Percentiles rank a stretch among this genome's conserved stretches.
These are phyloP conservation scores for Ceratocystis variospora DNA, from an alignment of 2,329 filamentous ascomycete genomes.

Conservation along the genomic window DNA sequence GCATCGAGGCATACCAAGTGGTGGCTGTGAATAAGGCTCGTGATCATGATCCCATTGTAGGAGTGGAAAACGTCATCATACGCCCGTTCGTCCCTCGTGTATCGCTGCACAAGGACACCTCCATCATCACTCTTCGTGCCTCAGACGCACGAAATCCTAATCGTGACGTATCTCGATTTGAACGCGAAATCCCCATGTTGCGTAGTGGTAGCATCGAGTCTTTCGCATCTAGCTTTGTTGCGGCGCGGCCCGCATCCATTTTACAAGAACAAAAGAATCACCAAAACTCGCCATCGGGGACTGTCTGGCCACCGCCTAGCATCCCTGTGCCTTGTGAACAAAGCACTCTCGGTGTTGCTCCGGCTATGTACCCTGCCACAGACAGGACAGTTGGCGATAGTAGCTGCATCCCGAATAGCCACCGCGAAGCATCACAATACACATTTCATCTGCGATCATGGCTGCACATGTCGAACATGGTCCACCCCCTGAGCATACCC, in stretches of 20 bases:
- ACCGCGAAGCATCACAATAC: background rate
- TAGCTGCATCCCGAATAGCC: background rate
- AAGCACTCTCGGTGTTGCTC: background rate
- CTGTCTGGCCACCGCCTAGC: conserved; percentile 62
- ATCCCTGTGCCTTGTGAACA: conserved; percentile 42
- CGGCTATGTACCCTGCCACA: background rate
- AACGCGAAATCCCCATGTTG: conserved; percentile 40
- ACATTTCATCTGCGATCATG: conserved; percentile 9
- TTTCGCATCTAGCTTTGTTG: conserved; percentile 53
- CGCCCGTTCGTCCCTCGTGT: conserved; percentile 59
- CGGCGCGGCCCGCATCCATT: conserved; percentile 38
- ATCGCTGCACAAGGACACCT: conserved; percentile 59
- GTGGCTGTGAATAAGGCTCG: conserved; percentile 41
- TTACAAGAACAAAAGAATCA: conserved; percentile 25
- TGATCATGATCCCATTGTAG: background rate
- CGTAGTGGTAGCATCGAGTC: conserved; percentile 33
- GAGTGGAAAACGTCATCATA: conserved; percentile 34
- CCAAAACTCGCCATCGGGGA: conserved; percentile 32
- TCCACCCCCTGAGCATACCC: background rate
- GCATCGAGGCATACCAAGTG: conserved; percentile 69
- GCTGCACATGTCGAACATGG: conserved; percentile 26
- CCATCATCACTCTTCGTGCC: conserved; percentile 36
- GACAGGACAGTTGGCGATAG: background rate
- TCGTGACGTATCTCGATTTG: conserved; percentile 25
- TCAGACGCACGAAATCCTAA: conserved; percentile 31